Evolutionary conservation across 2,329 filamentous ascomycete genomes (phyloP).

Genomic region (Venturia effusa): DNA sequence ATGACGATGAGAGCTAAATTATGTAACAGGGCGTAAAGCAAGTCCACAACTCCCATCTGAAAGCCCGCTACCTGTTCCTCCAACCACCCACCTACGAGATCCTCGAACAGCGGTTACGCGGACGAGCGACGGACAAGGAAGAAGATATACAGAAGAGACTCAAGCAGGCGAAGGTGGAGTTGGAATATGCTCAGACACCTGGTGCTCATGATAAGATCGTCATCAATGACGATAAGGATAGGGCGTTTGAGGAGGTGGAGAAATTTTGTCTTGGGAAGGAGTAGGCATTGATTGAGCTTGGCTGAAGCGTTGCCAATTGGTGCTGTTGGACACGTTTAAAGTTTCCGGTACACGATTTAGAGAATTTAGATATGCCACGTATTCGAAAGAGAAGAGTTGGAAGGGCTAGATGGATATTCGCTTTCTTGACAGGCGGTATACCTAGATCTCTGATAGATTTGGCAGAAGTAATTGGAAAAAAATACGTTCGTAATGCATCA

Average conservation of each 20-base stretch:
- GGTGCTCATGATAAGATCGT: constrained; percentile 42
- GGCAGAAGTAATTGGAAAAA: too few relatives aligned
- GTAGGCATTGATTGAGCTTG: neutral
- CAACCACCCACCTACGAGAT: constrained; percentile 65
- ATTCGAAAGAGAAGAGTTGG: too few relatives aligned
- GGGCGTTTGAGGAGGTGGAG: constrained; percentile 38
- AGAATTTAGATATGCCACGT: too few relatives aligned
- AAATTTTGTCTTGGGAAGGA: constrained; percentile 23
- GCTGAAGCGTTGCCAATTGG: too few relatives aligned
- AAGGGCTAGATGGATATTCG: too few relatives aligned
- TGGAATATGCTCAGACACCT: constrained; percentile 29
- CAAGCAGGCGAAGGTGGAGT: constrained; percentile 34
- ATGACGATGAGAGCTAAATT: constrained; percentile 23
- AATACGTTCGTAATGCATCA: too few relatives aligned
- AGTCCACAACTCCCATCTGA: constrained; percentile 57
- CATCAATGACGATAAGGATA: constrained; percentile 41
- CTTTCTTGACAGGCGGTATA: too few relatives aligned
- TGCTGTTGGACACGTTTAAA: too few relatives aligned
- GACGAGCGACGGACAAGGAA: constrained; percentile 33
- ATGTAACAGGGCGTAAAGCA: constrained; percentile 66
- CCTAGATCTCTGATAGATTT: too few relatives aligned
- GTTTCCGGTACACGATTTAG: neutral
- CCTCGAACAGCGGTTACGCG: constrained; percentile 51
- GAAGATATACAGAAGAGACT: constrained; percentile 38
- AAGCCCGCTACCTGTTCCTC: constrained; percentile 70